These are phyloP conservation scores for Coprinellus micaceus DNA, from an alignment of 768 basidiomycete species.

Conservation along the genomic window DNA sequence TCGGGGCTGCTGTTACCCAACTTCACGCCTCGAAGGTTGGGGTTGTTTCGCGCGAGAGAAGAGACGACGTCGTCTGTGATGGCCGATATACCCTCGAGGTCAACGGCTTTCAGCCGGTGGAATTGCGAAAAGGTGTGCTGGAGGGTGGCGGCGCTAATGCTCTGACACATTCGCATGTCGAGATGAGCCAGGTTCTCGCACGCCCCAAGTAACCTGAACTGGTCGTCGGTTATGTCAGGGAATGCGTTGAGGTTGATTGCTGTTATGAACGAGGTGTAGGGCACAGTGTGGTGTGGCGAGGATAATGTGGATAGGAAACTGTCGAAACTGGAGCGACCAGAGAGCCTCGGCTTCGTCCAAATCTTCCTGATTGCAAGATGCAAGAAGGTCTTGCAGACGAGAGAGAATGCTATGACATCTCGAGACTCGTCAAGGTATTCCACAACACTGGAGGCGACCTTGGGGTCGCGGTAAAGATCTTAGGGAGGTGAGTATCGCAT, in stretches of 20 bases:
- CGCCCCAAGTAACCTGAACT: background rate
- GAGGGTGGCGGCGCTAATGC: background rate
- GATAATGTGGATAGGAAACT: background rate
- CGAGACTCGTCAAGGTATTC: too few species aligned
- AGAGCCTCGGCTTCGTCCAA: background rate
- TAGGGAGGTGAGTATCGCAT: too few species aligned
- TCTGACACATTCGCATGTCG: background rate
- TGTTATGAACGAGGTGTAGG: background rate
- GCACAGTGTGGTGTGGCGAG: background rate
- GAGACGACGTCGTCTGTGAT: background rate
- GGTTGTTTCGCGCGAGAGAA: background rate
- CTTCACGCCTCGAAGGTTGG: background rate
- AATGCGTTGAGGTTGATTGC: background rate
- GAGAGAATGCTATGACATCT: too few species aligned
- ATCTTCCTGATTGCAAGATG: background rate
- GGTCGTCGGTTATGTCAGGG: background rate
- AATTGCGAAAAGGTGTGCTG: background rate
- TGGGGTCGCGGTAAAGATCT: too few species aligned
- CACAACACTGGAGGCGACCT: too few species aligned
- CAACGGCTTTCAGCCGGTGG: background rate
- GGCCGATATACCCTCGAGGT: background rate
- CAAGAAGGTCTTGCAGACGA: background rate
- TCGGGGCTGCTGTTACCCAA: background rate
- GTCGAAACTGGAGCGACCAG: background rate
- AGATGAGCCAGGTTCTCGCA: background rate